Base-by-base conservation (phyloP, 2,329 filamentous ascomycete genomes). In the Penicillium digitatum region DNA sequence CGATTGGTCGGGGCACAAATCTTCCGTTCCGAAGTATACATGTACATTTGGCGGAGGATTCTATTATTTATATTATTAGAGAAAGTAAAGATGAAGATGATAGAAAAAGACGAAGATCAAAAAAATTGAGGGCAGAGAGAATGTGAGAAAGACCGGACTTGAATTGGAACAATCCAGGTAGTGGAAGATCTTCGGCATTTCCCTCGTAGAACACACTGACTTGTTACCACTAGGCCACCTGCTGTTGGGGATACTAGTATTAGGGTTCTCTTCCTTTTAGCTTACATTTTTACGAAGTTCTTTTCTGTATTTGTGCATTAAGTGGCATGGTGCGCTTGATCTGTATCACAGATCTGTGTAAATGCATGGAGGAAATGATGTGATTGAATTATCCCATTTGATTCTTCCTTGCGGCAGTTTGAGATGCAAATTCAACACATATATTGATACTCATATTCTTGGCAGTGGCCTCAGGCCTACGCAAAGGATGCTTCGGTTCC, bases 1-100 rank as follows among this genome's bases (percentile, higher is more conserved):
- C 1, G 16, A 3, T 50, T 27, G 38, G 18, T 1, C 20, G 42
- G 18, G 29, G 12, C 6, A 20, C 37, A 4, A 12, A 44, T 50
- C 32, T 54, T 49, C 52, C 46, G 46, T 3, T 44, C 52, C 52
- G 52, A 54, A 44, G 48, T 53, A 52, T 55, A 35, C 16, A 4
- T n/a, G 3, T 16, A 7, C 8, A 35, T 35, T 12, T 35, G 32
- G 32, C 32, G n/a, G 14, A 35, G 32, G 32, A 18, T 5, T 11
- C 20, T 29, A 14, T 24, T 24, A 5, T 34, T 5, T 11, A 31
- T 29, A 14, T 24, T 24, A 5, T 34, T 34, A 16, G 26, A 22
- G 18, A 10, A n/a, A 10, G 20, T 11, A 12, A 31, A 9, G 7
- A 12, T n/a, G 14, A 12, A 14, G 27, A 10, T 12, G 9, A 22